Evolutionary conservation across 1,284 basidiomycete species (phyloP).

Genomic region (Mycosarcoma mackinlayi): DNA sequence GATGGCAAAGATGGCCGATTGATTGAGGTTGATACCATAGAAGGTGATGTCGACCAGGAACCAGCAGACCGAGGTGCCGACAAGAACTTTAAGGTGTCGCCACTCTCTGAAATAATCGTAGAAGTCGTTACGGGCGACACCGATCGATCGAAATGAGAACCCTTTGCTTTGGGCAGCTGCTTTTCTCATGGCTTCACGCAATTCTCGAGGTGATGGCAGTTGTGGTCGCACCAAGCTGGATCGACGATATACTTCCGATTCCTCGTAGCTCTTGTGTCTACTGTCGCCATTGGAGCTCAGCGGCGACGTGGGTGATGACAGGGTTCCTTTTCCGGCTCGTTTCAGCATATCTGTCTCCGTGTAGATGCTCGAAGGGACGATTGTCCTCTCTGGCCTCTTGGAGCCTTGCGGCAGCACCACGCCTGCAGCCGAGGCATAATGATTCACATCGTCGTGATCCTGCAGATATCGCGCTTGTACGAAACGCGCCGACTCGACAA

Average conservation of each 20-base stretch:
- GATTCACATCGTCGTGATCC: slow-evolving; percentile 79
- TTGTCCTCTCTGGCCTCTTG: slow-evolving; percentile 11
- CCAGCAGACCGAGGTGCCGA: slow-evolving; percentile 49
- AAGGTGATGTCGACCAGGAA: slow-evolving; percentile 76
- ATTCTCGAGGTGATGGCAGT: slow-evolving; percentile 22
- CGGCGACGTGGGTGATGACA: slow-evolving; percentile 15
- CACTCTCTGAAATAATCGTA: slow-evolving; percentile 50
- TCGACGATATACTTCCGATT: slow-evolving; percentile 1
- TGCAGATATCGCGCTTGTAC: slow-evolving; percentile 81
- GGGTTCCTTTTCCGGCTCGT: slow-evolving; percentile 65
- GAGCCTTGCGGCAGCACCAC: slow-evolving; percentile 59
- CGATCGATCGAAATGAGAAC: slow-evolving; percentile 34
- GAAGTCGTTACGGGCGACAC: slow-evolving; percentile 33
- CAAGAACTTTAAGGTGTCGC: slow-evolving; percentile 43
- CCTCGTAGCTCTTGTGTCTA: slow-evolving; percentile 10
- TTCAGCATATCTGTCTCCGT: slow-evolving; percentile 70
- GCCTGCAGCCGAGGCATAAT: slow-evolving; percentile 71
- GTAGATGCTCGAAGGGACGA: slow-evolving; percentile 48
- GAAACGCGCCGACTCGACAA: slow-evolving; percentile 76
- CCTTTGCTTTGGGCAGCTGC: slow-evolving; percentile 37
- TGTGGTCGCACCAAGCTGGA: slow-evolving; percentile 21
- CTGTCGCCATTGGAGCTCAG: slow-evolving; percentile 21
- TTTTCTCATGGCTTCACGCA: slow-evolving; percentile 24
- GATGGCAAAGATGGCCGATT: slow-evolving; percentile 76
- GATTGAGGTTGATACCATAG: slow-evolving; percentile 83